Conservation (phyloP, 2,329 filamentous ascomycete genomes). For the Hysterium pulicare region DNA sequence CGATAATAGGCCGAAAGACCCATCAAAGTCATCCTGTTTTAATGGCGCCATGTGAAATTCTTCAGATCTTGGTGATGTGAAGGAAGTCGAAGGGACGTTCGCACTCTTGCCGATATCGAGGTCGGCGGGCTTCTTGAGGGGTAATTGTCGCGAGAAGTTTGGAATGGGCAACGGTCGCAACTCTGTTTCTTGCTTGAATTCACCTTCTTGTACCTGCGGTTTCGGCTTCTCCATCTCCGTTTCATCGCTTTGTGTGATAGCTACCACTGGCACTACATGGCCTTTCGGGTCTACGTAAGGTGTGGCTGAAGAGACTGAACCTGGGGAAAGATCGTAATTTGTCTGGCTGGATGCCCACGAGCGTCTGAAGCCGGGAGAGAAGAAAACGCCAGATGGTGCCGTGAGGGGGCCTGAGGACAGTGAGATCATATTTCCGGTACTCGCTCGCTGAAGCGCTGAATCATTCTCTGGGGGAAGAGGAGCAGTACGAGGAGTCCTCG, state of each 20-base stretch:
- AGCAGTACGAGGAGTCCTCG: conserved; percentile 36
- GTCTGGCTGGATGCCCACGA: conserved; percentile 40
- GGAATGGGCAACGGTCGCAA: conserved; percentile 21
- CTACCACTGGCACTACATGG: conserved; percentile 35
- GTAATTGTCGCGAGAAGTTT: conserved; percentile 40
- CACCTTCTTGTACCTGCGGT: conserved; percentile 10
- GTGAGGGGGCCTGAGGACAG: conserved; percentile 43
- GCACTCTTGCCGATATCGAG: too few species aligned
- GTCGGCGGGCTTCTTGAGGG: conserved; percentile 23
- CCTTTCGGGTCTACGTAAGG: conserved; percentile 38
- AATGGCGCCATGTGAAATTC: conserved; percentile 18
- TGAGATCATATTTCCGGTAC: conserved; percentile 39
- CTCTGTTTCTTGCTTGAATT: conserved; percentile 9
- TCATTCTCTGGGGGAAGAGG: conserved; percentile 49
- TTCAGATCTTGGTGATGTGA: conserved; percentile 30
- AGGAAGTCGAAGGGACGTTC: too few species aligned
- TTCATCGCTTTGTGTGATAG: conserved; percentile 25
- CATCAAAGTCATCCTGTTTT: conserved; percentile 17
- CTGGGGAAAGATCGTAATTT: conserved; percentile 28
- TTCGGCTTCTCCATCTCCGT: conserved; percentile 7
- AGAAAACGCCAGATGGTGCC: conserved; percentile 34
- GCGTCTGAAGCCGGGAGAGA: conserved; percentile 35
- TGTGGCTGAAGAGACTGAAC: conserved; percentile 21
- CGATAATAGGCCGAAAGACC: conserved; percentile 36
- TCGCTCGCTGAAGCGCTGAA: conserved; percentile 40